Evolutionary conservation across 257 asterid species (phyloP).

Genomic region (Solanum arcanum): DNA sequence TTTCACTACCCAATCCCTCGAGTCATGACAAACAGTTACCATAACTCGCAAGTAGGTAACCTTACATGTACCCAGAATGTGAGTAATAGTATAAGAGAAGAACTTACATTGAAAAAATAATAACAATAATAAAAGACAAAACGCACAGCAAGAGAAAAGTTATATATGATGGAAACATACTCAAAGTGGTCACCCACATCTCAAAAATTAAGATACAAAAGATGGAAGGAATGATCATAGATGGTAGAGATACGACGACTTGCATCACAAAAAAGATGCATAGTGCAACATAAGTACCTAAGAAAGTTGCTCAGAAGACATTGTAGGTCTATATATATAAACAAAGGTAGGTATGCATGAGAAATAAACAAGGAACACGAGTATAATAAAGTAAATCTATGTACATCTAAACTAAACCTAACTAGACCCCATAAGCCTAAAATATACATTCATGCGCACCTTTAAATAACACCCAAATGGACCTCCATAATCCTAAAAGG

Average conservation of each 20-base stretch:
- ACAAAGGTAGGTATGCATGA: neutral
- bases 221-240: too few relatives aligned
- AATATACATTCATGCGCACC: neutral
- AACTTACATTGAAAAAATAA: too few relatives aligned
- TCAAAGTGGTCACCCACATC: too few relatives aligned
- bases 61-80: neutral
- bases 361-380: neutral
- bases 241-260: too few relatives aligned
- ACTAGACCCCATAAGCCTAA: neutral
- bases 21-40: neutral
- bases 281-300: neutral
- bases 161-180: neutral
- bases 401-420: neutral
- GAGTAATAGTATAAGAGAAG: neutral
- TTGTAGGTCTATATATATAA: neutral
- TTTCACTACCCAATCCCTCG: too few relatives aligned
- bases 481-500: neutral
- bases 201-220: too few relatives aligned
- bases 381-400: neutral
- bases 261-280: neutral
- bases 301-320: neutral
- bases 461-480: neutral
- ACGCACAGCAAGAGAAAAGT: neutral
- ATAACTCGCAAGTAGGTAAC: neutral
- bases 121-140: neutral